Conservation (phyloP, 164 flowering plant genomes). For the Cinnamomum micranthum region DNA sequence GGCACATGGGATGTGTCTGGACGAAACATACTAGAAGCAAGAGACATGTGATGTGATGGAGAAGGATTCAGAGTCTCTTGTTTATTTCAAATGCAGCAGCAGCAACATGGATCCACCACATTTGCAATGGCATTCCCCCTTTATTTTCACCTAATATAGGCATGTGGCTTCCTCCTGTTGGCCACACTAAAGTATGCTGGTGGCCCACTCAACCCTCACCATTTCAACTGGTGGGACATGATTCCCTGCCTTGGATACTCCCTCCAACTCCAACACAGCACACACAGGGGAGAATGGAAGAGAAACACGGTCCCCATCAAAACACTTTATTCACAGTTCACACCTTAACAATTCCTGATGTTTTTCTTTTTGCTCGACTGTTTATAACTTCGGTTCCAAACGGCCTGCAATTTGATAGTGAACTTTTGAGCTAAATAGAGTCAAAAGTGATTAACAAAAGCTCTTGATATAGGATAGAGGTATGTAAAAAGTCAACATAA, state of each 20-base stretch:
- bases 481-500: too few species aligned
- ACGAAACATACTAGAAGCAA: background rate
- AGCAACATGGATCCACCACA: background rate
- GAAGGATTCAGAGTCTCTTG: too few species aligned
- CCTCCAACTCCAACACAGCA: background rate
- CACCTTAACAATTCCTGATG: background rate
- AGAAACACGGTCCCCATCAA: conserved; percentile 3
- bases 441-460: too few species aligned
- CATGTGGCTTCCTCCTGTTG: conserved; percentile 4
- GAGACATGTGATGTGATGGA: background rate
- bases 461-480: too few species aligned
- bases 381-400: too few species aligned
- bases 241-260: conserved; percentile 1
- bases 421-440: too few species aligned
- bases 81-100: background rate
- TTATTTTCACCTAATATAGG: background rate
- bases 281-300: background rate
- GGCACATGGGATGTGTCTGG: background rate
- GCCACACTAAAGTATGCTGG: conserved; percentile 9
- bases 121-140: background rate
- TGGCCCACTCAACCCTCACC: background rate
- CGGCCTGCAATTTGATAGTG: too few species aligned
- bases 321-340: conserved; percentile 1
- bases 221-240: conserved; percentile 3
- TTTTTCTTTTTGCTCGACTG: background rate